These are phyloP conservation scores for Lanmaoa rubissima DNA, from an alignment of 768 basidiomycete species.

Conservation along the genomic window DNA sequence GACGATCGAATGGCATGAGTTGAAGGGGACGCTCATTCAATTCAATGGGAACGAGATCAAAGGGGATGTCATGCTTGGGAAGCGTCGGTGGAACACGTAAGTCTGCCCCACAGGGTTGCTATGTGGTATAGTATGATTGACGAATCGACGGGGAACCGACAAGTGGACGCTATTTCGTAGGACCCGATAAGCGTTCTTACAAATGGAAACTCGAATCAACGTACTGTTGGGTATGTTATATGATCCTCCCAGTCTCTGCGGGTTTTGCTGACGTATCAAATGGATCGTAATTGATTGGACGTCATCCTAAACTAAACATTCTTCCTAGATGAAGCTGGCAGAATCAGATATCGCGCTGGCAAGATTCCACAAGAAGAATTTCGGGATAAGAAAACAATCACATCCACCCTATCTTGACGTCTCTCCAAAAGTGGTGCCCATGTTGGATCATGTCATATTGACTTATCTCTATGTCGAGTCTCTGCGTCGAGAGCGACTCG, in stretches of 20 bases:
- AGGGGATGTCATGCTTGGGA: conserved; percentile 22
- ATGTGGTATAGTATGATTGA: background rate
- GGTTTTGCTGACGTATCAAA: background rate
- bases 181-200: conserved; percentile 33
- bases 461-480: conserved; percentile 30
- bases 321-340: conserved; percentile 21
- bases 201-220: conserved; percentile 34
- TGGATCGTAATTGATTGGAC: background rate
- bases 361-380: conserved; percentile 26
- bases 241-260: background rate
- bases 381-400: conserved; percentile 18
- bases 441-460: conserved; percentile 29
- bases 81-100: conserved; percentile 24
- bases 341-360: conserved; percentile 14
- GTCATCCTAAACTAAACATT: background rate
- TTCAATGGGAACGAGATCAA: conserved; percentile 32
- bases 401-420: conserved; percentile 29
- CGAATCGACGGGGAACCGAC: background rate
- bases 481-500: conserved; percentile 22
- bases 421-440: conserved; percentile 15
- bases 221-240: conserved; percentile 26
- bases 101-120: background rate
- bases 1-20: conserved; percentile 34
- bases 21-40: conserved; percentile 28
- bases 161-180: conserved; percentile 35